Evolutionary conservation across 306 rosid species (phyloP).

Genomic region (Begonia fuchsioides): DNA sequence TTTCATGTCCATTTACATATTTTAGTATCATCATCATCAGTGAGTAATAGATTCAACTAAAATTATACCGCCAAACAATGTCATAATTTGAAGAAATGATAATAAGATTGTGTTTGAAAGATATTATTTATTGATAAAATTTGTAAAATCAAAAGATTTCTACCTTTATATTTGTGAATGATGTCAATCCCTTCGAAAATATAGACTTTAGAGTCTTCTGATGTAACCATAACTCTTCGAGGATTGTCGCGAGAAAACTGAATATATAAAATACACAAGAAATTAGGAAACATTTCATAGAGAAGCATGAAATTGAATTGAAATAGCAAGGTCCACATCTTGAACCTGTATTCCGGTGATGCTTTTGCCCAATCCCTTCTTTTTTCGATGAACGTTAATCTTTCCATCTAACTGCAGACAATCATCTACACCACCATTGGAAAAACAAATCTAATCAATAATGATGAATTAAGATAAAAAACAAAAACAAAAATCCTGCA

Average conservation of each 20-base stretch:
- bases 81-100: too few relatives aligned
- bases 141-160: too few relatives aligned
- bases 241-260: conserved; percentile 51
- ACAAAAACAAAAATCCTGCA: conserved; percentile 1
- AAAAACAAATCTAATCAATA: too few relatives aligned
- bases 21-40: too few relatives aligned
- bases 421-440: too few relatives aligned
- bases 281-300: neutral
- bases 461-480: too few relatives aligned
- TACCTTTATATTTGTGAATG: conserved; percentile 59
- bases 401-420: conserved; percentile 23
- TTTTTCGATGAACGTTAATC: conserved; percentile 35
- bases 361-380: conserved; percentile 45
- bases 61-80: too few relatives aligned
- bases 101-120: too few relatives aligned
- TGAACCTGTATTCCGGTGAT: conserved; percentile 90
- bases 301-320: neutral
- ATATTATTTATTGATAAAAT: neutral
- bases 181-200: conserved; percentile 54
- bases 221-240: conserved; percentile 54
- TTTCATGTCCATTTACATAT: too few relatives aligned
- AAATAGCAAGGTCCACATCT: neutral
- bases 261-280: conserved; percentile 11
- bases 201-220: conserved; percentile 74
- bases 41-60: too few relatives aligned